These are phyloP conservation scores for Cavenderia fasciculata DNA, from an alignment of 78 protist species.

Conservation along the genomic window DNA sequence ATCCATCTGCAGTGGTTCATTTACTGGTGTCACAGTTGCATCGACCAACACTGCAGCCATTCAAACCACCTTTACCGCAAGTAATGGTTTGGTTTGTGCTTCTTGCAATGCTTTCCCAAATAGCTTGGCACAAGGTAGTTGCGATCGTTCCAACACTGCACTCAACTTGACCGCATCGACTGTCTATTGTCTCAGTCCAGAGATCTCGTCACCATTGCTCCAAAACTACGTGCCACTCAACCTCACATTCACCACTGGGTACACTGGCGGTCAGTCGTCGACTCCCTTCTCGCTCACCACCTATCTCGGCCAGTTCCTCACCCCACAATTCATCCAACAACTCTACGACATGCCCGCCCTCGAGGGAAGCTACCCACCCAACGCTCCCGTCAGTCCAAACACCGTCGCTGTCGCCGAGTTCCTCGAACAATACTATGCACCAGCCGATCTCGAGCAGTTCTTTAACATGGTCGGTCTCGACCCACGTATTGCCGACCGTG, in stretches of 20 bases:
- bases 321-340: slow-evolving; percentile 25
- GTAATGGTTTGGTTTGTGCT: neutral
- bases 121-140: neutral
- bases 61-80: neutral
- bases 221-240: neutral
- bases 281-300: neutral
- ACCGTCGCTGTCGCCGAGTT: slow-evolving; percentile 50
- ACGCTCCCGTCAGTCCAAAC: neutral
- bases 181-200: neutral
- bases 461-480: slow-evolving; percentile 14
- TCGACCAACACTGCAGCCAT: neutral
- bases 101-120: neutral
- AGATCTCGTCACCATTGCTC: neutral
- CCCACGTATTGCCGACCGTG: neutral
- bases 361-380: neutral
- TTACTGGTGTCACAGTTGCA: neutral
- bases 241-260: neutral
- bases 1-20: neutral
- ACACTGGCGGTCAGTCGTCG: neutral
- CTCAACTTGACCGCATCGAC: neutral
- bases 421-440: slow-evolving; percentile 39
- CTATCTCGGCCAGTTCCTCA: neutral
- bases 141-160: neutral
- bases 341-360: slow-evolving; percentile 1
- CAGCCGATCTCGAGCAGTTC: slow-evolving; percentile 28